Percentiles rank a stretch among this genome's conserved stretches.
Conservation (phyloP, 352 stramenopile species). For the Globisporangium parvum region DNA sequence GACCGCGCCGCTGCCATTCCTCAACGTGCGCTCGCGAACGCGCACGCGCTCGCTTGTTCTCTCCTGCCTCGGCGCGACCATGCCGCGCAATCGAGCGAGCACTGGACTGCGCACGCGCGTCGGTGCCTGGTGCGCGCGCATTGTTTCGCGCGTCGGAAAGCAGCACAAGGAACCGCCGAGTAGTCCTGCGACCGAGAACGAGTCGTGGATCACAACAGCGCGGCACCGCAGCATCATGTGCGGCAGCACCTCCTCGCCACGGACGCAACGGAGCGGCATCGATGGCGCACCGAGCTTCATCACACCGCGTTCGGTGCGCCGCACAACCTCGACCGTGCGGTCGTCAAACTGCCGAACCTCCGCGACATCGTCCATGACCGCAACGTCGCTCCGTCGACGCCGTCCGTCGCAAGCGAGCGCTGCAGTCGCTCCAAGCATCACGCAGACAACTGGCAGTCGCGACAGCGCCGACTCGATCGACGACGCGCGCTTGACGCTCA, state of each 20-base stretch:
- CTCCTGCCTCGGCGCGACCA: neutral
- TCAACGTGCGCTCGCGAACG: neutral
- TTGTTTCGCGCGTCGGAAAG: conserved; percentile 5
- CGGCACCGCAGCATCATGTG: neutral
- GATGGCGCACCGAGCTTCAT: neutral
- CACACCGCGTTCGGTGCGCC: neutral
- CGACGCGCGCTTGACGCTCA: conserved; percentile 6
- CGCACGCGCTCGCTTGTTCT: neutral
- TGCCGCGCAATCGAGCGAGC: neutral
- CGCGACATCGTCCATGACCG: neutral
- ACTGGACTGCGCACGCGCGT: conserved; percentile 4
- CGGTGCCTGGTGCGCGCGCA: conserved; percentile 9
- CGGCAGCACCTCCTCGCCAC: conserved; percentile 3
- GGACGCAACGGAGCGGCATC: neutral
- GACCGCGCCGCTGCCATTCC: neutral
- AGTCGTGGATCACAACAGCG: conserved; percentile 8
- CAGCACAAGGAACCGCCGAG: neutral
- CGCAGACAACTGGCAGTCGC: neutral
- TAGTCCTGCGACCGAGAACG: conserved; percentile 6
- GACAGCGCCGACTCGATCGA: neutral
- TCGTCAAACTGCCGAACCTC: neutral
- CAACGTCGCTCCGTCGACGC: neutral
- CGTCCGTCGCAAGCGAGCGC: neutral
- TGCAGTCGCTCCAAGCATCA: neutral
- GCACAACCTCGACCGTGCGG: neutral